Evolutionary conservation across 805 yeast species (phyloP), one percentile per base, ranked within the genome.

Genomic region (Myxozyma melibiosi): DNA sequence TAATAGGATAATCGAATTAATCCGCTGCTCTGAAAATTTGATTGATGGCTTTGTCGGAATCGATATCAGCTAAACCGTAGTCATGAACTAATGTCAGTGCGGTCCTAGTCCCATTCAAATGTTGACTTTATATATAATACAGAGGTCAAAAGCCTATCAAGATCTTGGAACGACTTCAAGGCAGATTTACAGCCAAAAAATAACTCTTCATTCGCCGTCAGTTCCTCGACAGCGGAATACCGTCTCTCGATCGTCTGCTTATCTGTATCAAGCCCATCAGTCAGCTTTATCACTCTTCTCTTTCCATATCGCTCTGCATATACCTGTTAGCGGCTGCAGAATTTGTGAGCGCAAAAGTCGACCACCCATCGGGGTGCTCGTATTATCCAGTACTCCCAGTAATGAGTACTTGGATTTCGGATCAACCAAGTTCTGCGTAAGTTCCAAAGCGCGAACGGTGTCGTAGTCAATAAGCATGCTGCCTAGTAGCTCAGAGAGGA

Each of bases 331-430:
- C 0, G 83, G 83, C 55, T 79, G 83, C n/a, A 79, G 58, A 2
- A 79, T 72, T 50, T 72, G 78, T 34, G 70, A 75, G 57, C 73
- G 71, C 46, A 80, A 64, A 5, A 74, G 55, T 49, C 82, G 61
- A 14, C 65, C 67, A 0, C 83, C 83, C 83, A 79, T 80, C 51
- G 72, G 75, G 0, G 83, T 79, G 0, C 65, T 55, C 0, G 81
- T 77, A 1, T 65, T 60, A 59, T 79, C 72, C 42, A 79, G 58
- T 39, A 70, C 68, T 25, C 73, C 75, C 30, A 72, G 69, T 6
- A 80, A 65, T 0, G 76, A 70, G 7, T 67, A 47, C 0, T 73
- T 75, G 7, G 63, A 68, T 18, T 63, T 63, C 2, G 41, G 37
- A 6, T 69, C 71, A 4, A 65, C 44, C 2, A 67, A 65, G 60